A percentile compares a stretch with the other conserved stretches of the same genome.
Evolutionary conservation across 1,284 basidiomycete species (phyloP).

Genomic region (Pseudozyma hubeiensis): DNA sequence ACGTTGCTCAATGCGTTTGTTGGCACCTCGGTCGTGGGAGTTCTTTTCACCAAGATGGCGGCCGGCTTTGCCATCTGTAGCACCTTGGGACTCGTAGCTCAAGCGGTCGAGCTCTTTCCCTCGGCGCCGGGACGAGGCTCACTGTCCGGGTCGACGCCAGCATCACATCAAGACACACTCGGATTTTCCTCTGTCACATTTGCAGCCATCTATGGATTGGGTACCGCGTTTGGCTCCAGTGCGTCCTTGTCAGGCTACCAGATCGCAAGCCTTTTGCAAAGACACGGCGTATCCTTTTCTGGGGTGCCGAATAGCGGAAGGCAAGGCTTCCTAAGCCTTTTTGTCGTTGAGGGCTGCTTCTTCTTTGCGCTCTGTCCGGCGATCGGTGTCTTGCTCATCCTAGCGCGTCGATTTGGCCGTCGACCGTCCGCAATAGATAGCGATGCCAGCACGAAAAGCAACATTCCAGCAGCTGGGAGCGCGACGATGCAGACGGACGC

Average conservation of each 20-base stretch:
- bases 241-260: constrained; percentile 19
- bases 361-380: constrained; percentile 17
- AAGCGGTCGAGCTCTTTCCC: constrained; percentile 14
- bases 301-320: background rate
- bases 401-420: constrained; percentile 1
- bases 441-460: background rate
- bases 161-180: background rate
- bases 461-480: too few relatives aligned
- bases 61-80: constrained; percentile 10
- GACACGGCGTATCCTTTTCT: constrained; percentile 4
- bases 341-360: constrained; percentile 20
- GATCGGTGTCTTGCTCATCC: constrained; percentile 4
- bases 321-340: constrained; percentile 7
- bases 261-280: constrained; percentile 9
- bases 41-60: constrained; percentile 18
- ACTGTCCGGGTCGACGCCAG: too few relatives aligned
- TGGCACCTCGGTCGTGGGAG: constrained; percentile 9
- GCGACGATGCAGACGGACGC: too few relatives aligned
- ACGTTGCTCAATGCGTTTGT: constrained; percentile 24
- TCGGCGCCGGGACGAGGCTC: background rate
- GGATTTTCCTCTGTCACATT: constrained; percentile 10
- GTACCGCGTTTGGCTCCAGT: constrained; percentile 16
- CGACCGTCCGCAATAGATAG: background rate
- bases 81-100: constrained; percentile 13
- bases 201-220: constrained; percentile 19